phyloP scores from a whole-genome alignment of 2,329 filamentous ascomycete genomes.

The Colletotrichum chrysophilum region DNA sequence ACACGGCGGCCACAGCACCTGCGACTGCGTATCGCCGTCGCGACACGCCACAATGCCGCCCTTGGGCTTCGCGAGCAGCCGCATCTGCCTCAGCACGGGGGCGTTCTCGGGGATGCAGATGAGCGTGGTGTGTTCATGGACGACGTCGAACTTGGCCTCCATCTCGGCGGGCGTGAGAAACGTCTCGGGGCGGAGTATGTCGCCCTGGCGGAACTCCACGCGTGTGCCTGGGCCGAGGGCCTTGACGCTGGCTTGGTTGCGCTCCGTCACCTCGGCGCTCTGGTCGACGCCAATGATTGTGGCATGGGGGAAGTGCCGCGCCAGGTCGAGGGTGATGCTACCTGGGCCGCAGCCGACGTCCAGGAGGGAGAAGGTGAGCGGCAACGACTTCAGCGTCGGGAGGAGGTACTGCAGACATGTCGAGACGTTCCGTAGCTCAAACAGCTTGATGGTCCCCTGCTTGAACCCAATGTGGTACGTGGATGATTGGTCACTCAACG shows the following conservation, averaged over 20 bases:
- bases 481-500: background rate
- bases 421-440: constrained; percentile 10
- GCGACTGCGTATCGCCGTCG: constrained; percentile 14
- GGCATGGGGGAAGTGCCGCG: constrained; percentile 39
- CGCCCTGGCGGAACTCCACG: constrained; percentile 1
- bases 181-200: constrained; percentile 1
- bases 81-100: constrained; percentile 6
- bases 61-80: background rate
- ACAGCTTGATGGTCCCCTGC: background rate
- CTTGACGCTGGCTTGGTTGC: background rate
- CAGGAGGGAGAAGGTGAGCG: constrained; percentile 38
- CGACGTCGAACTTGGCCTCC: constrained; percentile 3
- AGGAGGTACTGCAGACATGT: constrained; percentile 29
- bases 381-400: constrained; percentile 32
- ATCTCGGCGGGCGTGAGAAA: background rate
- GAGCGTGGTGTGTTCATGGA: constrained; percentile 15
- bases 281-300: constrained; percentile 38
- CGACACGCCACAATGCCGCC: constrained; percentile 13
- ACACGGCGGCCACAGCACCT: constrained; percentile 17
- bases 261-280: constrained; percentile 7
- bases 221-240: background rate
- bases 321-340: constrained; percentile 45
- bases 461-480: constrained; percentile 15
- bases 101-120: constrained; percentile 12
- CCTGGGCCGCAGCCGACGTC: constrained; percentile 49